Base-by-base conservation (phyloP, 768 basidiomycete genomes). In the Serpula lacrymans region DNA sequence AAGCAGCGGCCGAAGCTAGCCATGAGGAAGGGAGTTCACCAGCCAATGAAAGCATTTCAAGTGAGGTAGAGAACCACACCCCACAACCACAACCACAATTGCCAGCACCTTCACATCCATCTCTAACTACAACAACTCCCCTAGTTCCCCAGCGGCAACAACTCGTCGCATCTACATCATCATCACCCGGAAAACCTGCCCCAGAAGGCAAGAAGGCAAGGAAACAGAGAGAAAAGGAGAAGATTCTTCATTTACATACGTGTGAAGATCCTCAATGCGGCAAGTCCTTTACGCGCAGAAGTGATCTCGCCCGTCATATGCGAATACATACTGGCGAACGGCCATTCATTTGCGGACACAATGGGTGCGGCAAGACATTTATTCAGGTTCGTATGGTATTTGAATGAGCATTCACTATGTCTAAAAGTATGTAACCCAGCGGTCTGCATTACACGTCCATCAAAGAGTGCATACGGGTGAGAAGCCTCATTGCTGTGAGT, bases 261-360 rank as follows among this genome's bases (percentile, higher is more conserved):
- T 90, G 88, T 53, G 82, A 81, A 46, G 72, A 80, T 42, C 76
- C 82, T 30, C 74, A 80, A 27, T 93, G 90, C 53, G 72, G 74
- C 52, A 93, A 92, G 68, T 71, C 80, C 8, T 93, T 93, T 57
- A 84, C 83, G 21, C 78, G 90, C 17, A 76, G 82, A 43, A 92
- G 89, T 54, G 90, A 93, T 57, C 72, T 93, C 32, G 75, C 80
- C 29, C 79, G 90, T 20, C 90, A 94, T 57, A 86, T 80, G 71
- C 79, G 88, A 31, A 92, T 92, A 68, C 90, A 94, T 53, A 92
- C 90, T 0, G 90, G 90, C 13, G 90, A 93, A 60, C 74, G 90
- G 37, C 90, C 90, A 3, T 92, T 87, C 59, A 68, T 81, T 10
- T 93, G 89, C 50, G 68, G 71, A 24, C 72, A 87, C 50, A 53